phyloP scores from a whole-genome alignment of 1,284 basidiomycete genomes.

The Trichosporon inkin region DNA sequence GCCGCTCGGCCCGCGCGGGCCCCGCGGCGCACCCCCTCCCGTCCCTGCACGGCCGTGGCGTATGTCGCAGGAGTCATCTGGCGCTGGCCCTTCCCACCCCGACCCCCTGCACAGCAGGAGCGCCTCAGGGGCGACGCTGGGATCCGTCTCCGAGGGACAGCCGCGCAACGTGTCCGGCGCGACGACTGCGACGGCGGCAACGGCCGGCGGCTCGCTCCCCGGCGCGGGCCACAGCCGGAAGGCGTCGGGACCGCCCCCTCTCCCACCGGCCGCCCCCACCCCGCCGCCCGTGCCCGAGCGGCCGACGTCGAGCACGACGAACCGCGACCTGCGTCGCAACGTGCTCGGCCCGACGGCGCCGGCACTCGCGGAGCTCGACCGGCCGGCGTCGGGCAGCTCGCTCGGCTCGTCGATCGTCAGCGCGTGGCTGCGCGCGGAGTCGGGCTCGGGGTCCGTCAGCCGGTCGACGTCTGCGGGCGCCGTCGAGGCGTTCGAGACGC shows the following conservation, averaged over 20 bases:
- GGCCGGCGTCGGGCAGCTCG: too few relatives aligned
- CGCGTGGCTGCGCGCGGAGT: neutral
- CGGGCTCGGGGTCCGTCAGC: neutral
- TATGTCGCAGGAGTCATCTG: neutral
- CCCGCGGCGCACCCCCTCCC: constrained; percentile 28
- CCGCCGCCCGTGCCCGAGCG: too few relatives aligned
- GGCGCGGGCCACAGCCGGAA: neutral
- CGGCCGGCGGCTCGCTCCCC: neutral
- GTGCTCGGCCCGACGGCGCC: neutral
- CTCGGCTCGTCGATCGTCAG: neutral
- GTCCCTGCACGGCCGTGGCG: constrained; percentile 33
- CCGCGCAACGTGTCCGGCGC: neutral
- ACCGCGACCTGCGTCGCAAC: neutral
- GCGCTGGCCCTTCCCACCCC: neutral
- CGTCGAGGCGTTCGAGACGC: neutral
- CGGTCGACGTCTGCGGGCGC: neutral
- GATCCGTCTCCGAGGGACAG: neutral
- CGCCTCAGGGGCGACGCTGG: too few relatives aligned
- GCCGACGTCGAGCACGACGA: neutral
- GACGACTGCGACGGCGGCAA: neutral
- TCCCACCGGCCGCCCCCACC: neutral
- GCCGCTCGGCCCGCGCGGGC: constrained; percentile 25
- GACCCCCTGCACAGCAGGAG: neutral
- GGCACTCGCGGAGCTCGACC: too few relatives aligned
- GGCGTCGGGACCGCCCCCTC: neutral